These are phyloP conservation scores for Fusarium lyarnte DNA, from an alignment of 2,329 filamentous ascomycete genomes.

Conservation along the genomic window DNA sequence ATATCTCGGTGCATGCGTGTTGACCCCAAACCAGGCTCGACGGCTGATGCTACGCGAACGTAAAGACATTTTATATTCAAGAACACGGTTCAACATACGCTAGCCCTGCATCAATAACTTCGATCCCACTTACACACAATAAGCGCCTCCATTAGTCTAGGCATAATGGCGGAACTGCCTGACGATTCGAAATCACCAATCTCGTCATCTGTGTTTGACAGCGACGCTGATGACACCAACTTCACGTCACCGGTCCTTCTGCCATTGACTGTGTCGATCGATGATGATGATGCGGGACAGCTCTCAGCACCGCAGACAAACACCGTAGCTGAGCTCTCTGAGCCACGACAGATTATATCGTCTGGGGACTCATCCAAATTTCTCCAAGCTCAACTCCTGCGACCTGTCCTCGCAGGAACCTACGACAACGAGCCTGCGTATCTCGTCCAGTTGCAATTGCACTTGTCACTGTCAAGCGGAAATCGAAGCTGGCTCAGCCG, in stretches of 20 bases:
- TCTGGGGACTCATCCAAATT: neutral
- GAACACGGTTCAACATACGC: too few species aligned
- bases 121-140: neutral
- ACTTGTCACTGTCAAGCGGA: neutral
- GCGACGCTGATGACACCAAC: neutral
- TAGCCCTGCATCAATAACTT: neutral
- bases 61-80: neutral
- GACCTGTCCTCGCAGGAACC: neutral
- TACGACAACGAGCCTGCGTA: neutral
- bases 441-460: neutral
- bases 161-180: neutral
- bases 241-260: neutral
- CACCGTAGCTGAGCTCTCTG: neutral
- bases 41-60: neutral
- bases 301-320: neutral
- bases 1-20: neutral
- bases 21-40: neutral
- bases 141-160: neutral
- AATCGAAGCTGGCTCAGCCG: neutral
- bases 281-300: neutral
- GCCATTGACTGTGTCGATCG: neutral
- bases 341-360: neutral
- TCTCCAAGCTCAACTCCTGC: neutral
- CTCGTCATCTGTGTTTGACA: neutral
- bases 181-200: neutral